Evolutionary conservation across 176 grass and related monocot species (phyloP).

Genomic region (Urochloa ruziziensis): DNA sequence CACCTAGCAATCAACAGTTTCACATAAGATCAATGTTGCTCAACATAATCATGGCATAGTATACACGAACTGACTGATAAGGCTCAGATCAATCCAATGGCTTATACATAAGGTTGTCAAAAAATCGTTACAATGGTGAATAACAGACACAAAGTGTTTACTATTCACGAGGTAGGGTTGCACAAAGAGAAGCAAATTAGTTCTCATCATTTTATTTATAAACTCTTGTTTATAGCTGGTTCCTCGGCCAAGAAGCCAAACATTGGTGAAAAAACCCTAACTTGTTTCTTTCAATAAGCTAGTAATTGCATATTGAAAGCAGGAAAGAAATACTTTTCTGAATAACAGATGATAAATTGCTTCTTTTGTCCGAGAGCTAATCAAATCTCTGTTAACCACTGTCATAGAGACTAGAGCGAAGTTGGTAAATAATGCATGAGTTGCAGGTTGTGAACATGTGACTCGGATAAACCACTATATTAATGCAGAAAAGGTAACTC

Average conservation of each 20-base stretch:
- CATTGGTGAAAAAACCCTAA: background rate
- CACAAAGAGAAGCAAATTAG: background rate
- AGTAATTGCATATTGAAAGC: background rate
- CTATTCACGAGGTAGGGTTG: background rate
- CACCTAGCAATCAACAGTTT: slow-evolving; percentile 9
- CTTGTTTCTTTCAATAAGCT: background rate
- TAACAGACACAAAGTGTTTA: background rate
- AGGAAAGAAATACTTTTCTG: background rate
- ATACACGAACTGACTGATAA: background rate
- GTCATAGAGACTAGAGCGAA: background rate
- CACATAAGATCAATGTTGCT: background rate
- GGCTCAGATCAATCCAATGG: background rate
- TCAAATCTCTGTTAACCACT: background rate
- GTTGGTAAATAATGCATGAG: background rate
- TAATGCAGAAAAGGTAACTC: background rate
- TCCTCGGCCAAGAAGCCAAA: background rate
- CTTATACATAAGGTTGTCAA: background rate
- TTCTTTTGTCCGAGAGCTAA: background rate
- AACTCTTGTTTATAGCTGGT: background rate
- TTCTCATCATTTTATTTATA: background rate
- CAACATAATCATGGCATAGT: background rate
- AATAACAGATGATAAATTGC: background rate
- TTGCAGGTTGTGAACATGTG: background rate
- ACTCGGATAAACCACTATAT: background rate
- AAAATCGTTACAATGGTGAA: background rate